Base-by-base conservation (phyloP, 2,329 filamentous ascomycete species). In the Nemania abortiva region DNA sequence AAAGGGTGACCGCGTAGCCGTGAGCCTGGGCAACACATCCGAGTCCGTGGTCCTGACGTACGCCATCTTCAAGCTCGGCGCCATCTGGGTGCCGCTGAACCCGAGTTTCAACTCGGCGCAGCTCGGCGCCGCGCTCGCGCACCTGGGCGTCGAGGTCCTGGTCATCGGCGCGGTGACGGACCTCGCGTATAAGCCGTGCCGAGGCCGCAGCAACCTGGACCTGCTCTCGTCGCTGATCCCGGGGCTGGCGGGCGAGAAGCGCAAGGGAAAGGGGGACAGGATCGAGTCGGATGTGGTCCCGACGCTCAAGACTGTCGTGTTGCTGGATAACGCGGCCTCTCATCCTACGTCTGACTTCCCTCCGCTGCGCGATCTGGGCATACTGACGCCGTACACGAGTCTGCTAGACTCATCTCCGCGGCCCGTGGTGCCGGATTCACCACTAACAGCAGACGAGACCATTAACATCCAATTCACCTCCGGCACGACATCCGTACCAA, bases 401-500 rank as follows among this genome's bases (percentile, higher is more conserved):
- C 80, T 90, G 34, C 74, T 84, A 47, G 69, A 75, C 18, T 57
- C 72, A n/a, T 69, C 78, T 18, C 79, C 80, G 15, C 66, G 56
- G n/a, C 47, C 78, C 1, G 75, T 89, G 1, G 76, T 70, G 22
- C 86, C 87, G 0, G 83, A 86, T 63, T 64, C 79, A 27, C 82
- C 82, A 0, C 83, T 91, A 1, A 73, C 84, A 18, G 84, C 89
- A 0, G 79, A 88, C 69, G 95, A 98, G 59, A 89, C 92, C 2
- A 91, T 97, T 73, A 98, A 98, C 78, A 97, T 98, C 72, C 95
- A 98, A 80, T 98, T 98, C 83, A 99, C 96, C 0, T 95, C 92
- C 0, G 96, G 95, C n/a, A 98, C 96, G 0, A 98, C 96, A 0
- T 93, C 92, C 0, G 85, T 88, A 76, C 95, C 95, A 24, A 98